Evolutionary conservation across 306 rosid genomes (phyloP).

Genomic region (Oemleria cerasiformis): DNA sequence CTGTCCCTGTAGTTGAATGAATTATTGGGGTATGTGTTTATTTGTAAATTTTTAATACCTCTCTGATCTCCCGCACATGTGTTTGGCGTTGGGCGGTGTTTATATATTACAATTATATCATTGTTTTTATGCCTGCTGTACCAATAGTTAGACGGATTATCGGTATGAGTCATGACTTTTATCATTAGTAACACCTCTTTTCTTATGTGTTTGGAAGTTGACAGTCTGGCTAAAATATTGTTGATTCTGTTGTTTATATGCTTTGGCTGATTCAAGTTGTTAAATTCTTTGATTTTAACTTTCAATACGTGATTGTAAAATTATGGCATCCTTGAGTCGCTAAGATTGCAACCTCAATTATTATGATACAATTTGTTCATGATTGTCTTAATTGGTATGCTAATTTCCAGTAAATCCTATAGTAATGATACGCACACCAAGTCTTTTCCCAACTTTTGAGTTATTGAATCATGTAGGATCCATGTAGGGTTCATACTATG

Average conservation of each 20-base stretch:
- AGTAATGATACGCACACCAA: no score
- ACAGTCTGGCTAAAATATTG: slow-evolving; percentile 3
- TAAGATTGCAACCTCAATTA: neutral
- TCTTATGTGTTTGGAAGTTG: neutral
- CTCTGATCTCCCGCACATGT: neutral
- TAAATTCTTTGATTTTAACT: neutral
- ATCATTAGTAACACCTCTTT: neutral
- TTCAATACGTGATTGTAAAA: neutral
- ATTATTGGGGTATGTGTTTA: slow-evolving; percentile 12
- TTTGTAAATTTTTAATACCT: neutral
- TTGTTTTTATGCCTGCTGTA: neutral
- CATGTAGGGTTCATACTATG: no score
- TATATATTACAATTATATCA: neutral
- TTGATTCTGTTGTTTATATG: neutral
- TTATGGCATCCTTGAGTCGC: neutral
- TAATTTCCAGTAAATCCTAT: neutral
- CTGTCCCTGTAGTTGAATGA: neutral
- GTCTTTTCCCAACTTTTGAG: no score
- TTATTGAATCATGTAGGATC: no score
- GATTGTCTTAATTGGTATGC: neutral
- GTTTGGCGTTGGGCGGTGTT: neutral
- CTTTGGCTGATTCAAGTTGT: neutral
- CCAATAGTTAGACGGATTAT: neutral
- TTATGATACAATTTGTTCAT: neutral
- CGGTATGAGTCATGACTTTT: neutral